Evolutionary conservation across 2,329 filamentous ascomycete genomes (phyloP).

Genomic region (Zalaria obscura): DNA sequence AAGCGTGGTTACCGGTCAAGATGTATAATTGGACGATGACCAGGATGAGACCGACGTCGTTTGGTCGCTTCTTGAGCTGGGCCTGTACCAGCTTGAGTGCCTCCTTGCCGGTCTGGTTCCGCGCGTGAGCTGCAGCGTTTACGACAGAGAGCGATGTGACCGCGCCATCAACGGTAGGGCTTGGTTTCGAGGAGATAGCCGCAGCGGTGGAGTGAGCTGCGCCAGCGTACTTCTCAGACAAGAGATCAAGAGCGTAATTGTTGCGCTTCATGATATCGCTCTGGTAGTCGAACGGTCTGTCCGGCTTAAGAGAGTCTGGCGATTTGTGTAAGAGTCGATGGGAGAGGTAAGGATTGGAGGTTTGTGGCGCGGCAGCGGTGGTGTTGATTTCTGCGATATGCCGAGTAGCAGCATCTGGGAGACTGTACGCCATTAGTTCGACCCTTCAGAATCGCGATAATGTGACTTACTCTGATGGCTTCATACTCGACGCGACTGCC

Average conservation of each 20-base stretch:
- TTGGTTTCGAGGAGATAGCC: slow-evolving; percentile 31
- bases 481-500: slow-evolving; percentile 46
- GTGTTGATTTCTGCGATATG: slow-evolving; percentile 55
- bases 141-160: slow-evolving; percentile 46
- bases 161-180: slow-evolving; percentile 21
- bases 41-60: slow-evolving; percentile 66
- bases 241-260: slow-evolving; percentile 47
- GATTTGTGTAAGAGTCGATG: slow-evolving; percentile 47
- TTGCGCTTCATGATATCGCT: slow-evolving; percentile 47
- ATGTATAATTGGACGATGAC: slow-evolving; percentile 74
- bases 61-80: slow-evolving; percentile 58
- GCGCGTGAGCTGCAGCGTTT: slow-evolving; percentile 61
- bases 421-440: slow-evolving; percentile 27
- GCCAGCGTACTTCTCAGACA: slow-evolving; percentile 53
- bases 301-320: slow-evolving; percentile 37
- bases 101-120: slow-evolving; percentile 48
- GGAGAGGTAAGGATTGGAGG: slow-evolving; percentile 52
- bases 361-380: slow-evolving; percentile 30
- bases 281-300: slow-evolving; percentile 62
- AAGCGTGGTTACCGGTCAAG: slow-evolving; percentile 52
- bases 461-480: slow-evolving; percentile 44
- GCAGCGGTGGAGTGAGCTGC: slow-evolving; percentile 42
- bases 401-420: slow-evolving; percentile 52
- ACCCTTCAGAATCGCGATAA: neutral
- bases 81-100: slow-evolving; percentile 56